Conservation (phyloP, 192 early-diverging fungal species). For the Backusella luteola region DNA sequence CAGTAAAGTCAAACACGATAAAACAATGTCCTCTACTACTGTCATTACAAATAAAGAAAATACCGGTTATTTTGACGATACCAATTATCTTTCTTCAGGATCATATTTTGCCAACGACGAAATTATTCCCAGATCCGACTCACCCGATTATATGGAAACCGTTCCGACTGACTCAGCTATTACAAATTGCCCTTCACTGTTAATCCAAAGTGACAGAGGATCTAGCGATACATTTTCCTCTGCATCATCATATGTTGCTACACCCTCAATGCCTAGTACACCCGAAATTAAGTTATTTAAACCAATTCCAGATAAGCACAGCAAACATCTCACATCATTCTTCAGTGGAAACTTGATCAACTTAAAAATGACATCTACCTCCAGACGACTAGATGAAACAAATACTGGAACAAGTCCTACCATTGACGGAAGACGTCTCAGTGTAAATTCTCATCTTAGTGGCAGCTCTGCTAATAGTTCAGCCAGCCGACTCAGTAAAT, state of each 20-base stretch:
- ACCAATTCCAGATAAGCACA: slow-evolving; percentile 1
- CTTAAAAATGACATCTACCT: slow-evolving; percentile 8
- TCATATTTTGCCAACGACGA: neutral
- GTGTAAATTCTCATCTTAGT: neutral
- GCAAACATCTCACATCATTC: neutral
- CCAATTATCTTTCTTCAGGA: neutral
- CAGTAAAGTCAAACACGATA: neutral
- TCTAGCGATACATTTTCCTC: slow-evolving; percentile 9
- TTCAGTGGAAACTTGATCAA: neutral
- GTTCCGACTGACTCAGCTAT: neutral
- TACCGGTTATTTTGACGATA: neutral
- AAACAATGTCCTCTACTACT: neutral
- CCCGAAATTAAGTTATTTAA: neutral
- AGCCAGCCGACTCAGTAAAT: slow-evolving; percentile 3
- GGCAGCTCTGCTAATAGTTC: neutral
- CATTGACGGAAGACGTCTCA: neutral
- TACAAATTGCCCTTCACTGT: neutral
- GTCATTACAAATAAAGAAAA: neutral
- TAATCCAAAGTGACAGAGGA: slow-evolving; percentile 3
- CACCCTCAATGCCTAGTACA: neutral
- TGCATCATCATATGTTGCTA: neutral
- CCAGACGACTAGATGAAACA: neutral
- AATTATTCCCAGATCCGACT: slow-evolving; percentile 3
- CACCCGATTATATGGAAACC: neutral
- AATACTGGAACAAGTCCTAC: neutral